Evolutionary conservation across 768 basidiomycete species (phyloP).

Genomic region (Hericium rajendrae): DNA sequence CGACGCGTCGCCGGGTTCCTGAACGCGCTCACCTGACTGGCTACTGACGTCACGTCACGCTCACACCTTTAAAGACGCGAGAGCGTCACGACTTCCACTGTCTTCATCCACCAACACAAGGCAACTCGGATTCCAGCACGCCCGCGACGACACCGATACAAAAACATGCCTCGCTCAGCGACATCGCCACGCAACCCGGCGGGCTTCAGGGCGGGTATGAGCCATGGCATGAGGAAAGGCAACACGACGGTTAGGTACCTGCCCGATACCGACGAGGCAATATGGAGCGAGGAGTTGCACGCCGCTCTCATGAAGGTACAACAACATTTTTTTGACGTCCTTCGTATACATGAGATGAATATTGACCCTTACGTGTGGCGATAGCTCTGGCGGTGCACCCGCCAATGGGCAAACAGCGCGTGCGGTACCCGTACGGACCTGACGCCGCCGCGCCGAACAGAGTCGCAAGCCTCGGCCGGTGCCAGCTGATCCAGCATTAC

Average conservation of each 20-base stretch:
- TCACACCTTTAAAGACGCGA: background rate
- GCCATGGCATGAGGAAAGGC: slow-evolving; percentile 5
- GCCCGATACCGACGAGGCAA: slow-evolving; percentile 12
- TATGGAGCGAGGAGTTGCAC: slow-evolving; percentile 14
- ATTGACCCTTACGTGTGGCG: background rate
- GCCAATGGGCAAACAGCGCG: slow-evolving; percentile 13
- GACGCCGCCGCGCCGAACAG: background rate
- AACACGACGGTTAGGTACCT: slow-evolving; percentile 13
- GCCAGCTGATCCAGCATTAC: slow-evolving; percentile 31
- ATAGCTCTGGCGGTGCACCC: slow-evolving; percentile 13
- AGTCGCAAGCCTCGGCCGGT: slow-evolving; percentile 22
- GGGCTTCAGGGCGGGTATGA: background rate
- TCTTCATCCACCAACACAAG: background rate
- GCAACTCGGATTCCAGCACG: background rate
- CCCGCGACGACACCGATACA: background rate
- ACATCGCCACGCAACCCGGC: background rate
- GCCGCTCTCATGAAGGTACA: slow-evolving; percentile 14
- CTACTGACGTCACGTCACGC: slow-evolving; percentile 5
- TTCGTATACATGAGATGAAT: background rate
- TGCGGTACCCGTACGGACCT: slow-evolving; percentile 3
- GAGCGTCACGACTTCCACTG: background rate
- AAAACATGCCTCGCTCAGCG: background rate
- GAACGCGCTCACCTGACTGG: background rate
- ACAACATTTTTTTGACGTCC: background rate
- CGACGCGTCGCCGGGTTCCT: background rate